A percentile compares a stretch with the other conserved stretches of the same genome.
These are phyloP conservation scores for Candida incommunis DNA, from an alignment of 805 yeast genomes.

Conservation along the genomic window DNA sequence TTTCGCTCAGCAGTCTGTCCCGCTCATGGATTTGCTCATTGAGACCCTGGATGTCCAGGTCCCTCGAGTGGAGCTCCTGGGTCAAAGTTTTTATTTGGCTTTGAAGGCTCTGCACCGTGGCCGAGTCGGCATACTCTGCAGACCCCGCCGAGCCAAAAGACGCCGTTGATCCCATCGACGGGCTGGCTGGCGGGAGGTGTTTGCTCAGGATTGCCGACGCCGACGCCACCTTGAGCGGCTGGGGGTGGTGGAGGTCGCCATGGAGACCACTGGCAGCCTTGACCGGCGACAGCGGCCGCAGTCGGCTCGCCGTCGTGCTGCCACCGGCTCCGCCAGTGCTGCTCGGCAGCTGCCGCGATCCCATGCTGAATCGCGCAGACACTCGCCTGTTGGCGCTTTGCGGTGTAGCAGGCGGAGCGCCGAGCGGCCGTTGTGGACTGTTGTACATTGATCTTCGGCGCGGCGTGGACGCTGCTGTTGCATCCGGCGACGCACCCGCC, in stretches of 20 bases:
- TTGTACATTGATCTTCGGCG: not conserved
- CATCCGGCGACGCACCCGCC: constrained; percentile 17
- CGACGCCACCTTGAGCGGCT: not conserved
- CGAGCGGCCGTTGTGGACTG: constrained; percentile 1
- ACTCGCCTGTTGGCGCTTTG: not conserved
- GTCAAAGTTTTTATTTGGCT: constrained; percentile 1
- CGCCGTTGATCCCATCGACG: too few relatives aligned
- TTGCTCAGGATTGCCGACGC: not conserved
- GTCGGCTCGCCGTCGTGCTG: too few relatives aligned
- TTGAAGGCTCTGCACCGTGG: not conserved
- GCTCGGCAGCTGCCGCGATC: not conserved
- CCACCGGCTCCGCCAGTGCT: too few relatives aligned
- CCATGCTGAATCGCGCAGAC: not conserved
- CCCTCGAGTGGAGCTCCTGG: constrained; percentile 1
- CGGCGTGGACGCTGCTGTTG: constrained; percentile 8
- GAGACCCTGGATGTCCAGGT: constrained; percentile 4
- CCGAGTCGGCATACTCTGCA: not conserved
- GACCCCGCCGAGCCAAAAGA: not conserved
- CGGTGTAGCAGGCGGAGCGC: not conserved
- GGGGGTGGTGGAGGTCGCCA: not conserved
- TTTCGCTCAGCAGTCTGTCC: constrained; percentile 13
- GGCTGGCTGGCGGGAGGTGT: not conserved
- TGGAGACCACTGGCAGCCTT: too few relatives aligned
- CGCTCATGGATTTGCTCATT: constrained; percentile 12
- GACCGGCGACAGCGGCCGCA: not conserved